These are phyloP conservation scores for Inga leiocalycina DNA, from an alignment of 306 rosid species.

Conservation along the genomic window DNA sequence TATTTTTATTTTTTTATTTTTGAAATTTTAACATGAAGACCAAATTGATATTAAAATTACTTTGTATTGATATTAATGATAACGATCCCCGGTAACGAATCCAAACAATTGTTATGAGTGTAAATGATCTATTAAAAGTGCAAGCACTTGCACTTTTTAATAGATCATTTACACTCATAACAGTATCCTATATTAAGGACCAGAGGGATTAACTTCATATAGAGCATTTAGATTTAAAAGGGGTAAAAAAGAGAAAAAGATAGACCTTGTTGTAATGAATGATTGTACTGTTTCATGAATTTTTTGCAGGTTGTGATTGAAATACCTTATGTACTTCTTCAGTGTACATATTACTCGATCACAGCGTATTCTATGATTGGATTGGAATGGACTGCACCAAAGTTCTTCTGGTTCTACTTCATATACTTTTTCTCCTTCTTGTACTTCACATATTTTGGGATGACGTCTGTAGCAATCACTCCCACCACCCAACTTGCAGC, in stretches of 20 bases:
- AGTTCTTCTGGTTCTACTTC: slow-evolving; percentile 89
- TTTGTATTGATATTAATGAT: too few species aligned
- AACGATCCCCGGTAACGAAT: too few species aligned
- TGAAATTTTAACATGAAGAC: too few species aligned
- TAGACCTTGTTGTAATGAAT: background rate
- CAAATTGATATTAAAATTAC: too few species aligned
- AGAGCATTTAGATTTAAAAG: background rate
- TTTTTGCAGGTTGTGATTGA: slow-evolving; percentile 68
- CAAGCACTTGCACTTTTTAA: too few species aligned
- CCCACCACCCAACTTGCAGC: slow-evolving; percentile 94
- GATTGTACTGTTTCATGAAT: slow-evolving; percentile 4
- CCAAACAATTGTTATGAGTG: too few species aligned
- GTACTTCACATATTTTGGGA: slow-evolving; percentile 96
- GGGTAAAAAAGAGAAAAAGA: background rate
- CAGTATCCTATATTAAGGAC: too few species aligned
- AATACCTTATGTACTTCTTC: slow-evolving; percentile 71
- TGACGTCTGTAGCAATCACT: slow-evolving; percentile 95
- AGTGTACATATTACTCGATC: slow-evolving; percentile 59
- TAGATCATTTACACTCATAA: too few species aligned
- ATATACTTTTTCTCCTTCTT: slow-evolving; percentile 83
- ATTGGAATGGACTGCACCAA: slow-evolving; percentile 73
- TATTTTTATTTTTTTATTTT: too few species aligned
- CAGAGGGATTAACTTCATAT: too few species aligned
- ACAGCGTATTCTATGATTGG: slow-evolving; percentile 81
- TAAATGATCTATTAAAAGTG: too few species aligned